Base-by-base conservation (phyloP, 2,329 filamentous ascomycete species). In the Teratosphaeria nubilosa region DNA sequence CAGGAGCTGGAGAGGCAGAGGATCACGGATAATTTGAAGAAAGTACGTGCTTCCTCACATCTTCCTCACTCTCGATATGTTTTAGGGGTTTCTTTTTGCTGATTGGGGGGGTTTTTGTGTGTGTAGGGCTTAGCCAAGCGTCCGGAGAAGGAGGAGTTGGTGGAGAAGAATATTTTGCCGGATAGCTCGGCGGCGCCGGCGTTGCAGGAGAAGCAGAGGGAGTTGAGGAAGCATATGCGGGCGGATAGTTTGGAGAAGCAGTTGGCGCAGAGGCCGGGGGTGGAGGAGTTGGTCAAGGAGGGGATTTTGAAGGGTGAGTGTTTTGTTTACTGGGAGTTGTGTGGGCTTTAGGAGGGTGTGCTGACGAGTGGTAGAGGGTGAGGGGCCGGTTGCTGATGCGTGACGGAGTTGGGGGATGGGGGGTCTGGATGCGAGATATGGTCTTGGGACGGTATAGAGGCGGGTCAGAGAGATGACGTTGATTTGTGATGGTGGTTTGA, bases 161-260 rank as follows among this genome's bases (percentile, higher is more conserved):
- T 96, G 62, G 87, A 94, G 71, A 87, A 86, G 66, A 95, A 96
- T 75, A 96, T 96, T 72, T 85, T 96, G 27, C 88, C 89, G 27
- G 84, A 85, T 58, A 87, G 87, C 32, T 86, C 75, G 55, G 90
- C 87, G 20, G 90, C 91, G 0, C 91, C 91, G 0, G 82, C 86
- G 2, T 78, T 96, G 56, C 85, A 87, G 70, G 90, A 86, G 58
- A 84, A 90, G 62, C 90, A 94, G 73, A 86, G 83, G 69, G 89
- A 95, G 77, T 84, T 96, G 50, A 84, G 91, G 74, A 90, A 86
- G 72, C 86, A 90, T 73, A 96, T 96, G 91, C 83, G 87, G 14
- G 87, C 85, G 60, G 89, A 96, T 73, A 87, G 82, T 57, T 80
- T 96, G 62, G 94, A 95, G 73, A 90, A 95, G 69, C 91, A 91